Conservation (phyloP, 2,329 filamentous ascomycete species). For the Colletotrichum nymphaeae region DNA sequence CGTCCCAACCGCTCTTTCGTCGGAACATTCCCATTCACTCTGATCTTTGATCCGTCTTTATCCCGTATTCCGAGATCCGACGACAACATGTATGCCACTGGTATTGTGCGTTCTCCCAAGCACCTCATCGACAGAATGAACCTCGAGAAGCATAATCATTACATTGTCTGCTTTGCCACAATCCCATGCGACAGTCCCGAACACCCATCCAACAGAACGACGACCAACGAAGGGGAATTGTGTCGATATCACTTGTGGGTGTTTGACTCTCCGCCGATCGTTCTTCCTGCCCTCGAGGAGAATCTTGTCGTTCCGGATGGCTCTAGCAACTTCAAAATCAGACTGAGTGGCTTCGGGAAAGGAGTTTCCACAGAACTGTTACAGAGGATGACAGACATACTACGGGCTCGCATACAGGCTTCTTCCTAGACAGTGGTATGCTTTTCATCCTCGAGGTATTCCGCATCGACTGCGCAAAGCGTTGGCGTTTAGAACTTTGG, state of each 20-base stretch:
- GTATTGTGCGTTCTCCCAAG: conserved; percentile 2
- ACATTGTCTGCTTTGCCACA: conserved; percentile 10
- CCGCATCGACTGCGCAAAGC: not conserved
- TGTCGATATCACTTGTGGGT: conserved; percentile 25
- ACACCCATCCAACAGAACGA: not conserved
- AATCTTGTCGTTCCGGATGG: not conserved
- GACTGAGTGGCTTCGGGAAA: conserved; percentile 7
- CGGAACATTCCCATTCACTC: not conserved
- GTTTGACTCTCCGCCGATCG: conserved; percentile 9
- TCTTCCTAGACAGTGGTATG: not conserved
- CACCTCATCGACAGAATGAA: conserved; percentile 4
- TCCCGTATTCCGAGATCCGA: not conserved
- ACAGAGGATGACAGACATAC: not conserved
- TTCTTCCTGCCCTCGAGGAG: not conserved
- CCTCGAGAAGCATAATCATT: conserved; percentile 2
- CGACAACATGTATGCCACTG: conserved; percentile 24
- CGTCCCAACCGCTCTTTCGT: not conserved
- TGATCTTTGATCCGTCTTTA: not conserved
- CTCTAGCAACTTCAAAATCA: not conserved
- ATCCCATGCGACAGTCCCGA: not conserved
- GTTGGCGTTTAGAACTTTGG: not conserved
- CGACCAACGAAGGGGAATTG: not conserved
- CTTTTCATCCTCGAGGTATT: too few species aligned
- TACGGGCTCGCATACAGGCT: not conserved
- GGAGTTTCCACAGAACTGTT: not conserved